These are phyloP conservation scores for Aspergillus cristatus DNA, from an alignment of 495 filamentous ascomycete species.

Conservation along the genomic window DNA sequence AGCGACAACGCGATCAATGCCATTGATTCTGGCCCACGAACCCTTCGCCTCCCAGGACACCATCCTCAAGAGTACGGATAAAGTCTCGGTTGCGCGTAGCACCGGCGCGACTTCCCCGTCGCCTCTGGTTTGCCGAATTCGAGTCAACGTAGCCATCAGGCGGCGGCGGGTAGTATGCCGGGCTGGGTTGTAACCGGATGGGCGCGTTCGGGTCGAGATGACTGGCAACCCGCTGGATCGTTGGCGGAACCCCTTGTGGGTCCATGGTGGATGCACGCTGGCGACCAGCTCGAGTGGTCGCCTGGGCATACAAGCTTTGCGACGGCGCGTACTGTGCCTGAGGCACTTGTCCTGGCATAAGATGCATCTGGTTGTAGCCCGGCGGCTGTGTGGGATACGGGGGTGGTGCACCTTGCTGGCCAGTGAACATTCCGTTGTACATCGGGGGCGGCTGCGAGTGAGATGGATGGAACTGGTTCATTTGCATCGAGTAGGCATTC, in stretches of 20 bases:
- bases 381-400: conserved; percentile 68
- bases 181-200: conserved; percentile 89
- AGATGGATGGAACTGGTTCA: conserved; percentile 45
- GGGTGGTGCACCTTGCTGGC: conserved; percentile 71
- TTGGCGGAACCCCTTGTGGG: conserved; percentile 83
- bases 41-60: conserved; percentile 77
- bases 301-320: conserved; percentile 77
- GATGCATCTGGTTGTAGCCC: conserved; percentile 62
- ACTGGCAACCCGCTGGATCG: conserved; percentile 92
- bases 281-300: conserved; percentile 68
- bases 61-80: conserved; percentile 86
- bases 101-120: conserved; percentile 68
- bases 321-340: conserved; percentile 57
- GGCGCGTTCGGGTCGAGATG: conserved; percentile 93
- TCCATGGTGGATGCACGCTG: conserved; percentile 96
- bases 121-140: conserved; percentile 51
- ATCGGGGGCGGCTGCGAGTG: conserved; percentile 53
- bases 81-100: conserved; percentile 70
- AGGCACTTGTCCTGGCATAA: conserved; percentile 63
- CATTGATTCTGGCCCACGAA: conserved; percentile 57
- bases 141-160: conserved; percentile 69
- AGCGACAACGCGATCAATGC: conserved; percentile 46
- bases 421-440: conserved; percentile 76
- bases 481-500: conserved; percentile 48
- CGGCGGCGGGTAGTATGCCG: conserved; percentile 96